phyloP scores from a whole-genome alignment of 129 eudicot species.

The Flaveria bidentis region DNA sequence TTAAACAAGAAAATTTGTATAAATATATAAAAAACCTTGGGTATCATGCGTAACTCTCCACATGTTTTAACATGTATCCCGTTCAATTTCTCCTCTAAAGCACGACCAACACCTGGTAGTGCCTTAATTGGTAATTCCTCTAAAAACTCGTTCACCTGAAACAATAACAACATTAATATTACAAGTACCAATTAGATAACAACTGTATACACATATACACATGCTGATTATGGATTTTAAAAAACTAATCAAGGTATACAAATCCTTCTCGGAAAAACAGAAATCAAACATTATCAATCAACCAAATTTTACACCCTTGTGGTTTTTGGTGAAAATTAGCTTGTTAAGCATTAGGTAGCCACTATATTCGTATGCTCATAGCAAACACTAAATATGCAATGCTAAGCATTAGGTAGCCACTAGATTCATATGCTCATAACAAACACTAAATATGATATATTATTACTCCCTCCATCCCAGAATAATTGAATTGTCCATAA shows the following conservation, averaged over 20 bases:
- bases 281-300: conserved; percentile 5
- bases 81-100: conserved; percentile 84
- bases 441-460: too few species aligned
- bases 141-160: conserved; percentile 76
- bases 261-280: neutral
- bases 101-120: conserved; percentile 94
- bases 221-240: neutral
- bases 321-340: conserved; percentile 1
- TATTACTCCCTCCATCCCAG: neutral
- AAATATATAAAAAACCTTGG: conserved; percentile 49
- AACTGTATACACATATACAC: neutral
- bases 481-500: neutral
- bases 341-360: neutral
- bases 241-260: neutral
- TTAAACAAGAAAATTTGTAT: neutral
- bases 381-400: too few species aligned
- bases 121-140: conserved; percentile 75
- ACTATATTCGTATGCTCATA: neutral
- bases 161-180: conserved; percentile 14
- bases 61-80: conserved; percentile 63
- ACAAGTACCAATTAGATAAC: conserved; percentile 13
- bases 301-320: neutral
- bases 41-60: conserved; percentile 65
- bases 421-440: too few species aligned
- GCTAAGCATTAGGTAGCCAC: too few species aligned